Evolutionary conservation across 176 grass and related monocot genomes (phyloP).

Genomic region (Carex pumila): DNA sequence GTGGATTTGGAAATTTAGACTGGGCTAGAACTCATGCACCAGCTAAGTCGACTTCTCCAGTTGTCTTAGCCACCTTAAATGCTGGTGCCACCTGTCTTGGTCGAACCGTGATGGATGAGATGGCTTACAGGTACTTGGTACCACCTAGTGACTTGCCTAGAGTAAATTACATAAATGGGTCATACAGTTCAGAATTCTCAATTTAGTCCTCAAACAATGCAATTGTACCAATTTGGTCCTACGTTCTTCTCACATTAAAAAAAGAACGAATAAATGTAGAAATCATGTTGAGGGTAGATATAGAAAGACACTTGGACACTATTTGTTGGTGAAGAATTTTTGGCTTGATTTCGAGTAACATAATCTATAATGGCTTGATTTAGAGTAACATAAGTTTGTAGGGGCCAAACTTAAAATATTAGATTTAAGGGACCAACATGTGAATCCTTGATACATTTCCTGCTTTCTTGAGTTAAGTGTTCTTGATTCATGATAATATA

Average conservation of each 20-base stretch:
- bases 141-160: not conserved
- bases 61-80: slow-evolving; percentile 49
- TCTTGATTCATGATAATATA: not conserved
- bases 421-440: not conserved
- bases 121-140: slow-evolving; percentile 59
- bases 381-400: not conserved
- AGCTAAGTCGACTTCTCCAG: slow-evolving; percentile 50
- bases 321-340: not conserved
- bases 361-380: not conserved
- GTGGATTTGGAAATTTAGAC: slow-evolving; percentile 73
- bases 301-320: not conserved
- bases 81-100: slow-evolving; percentile 67
- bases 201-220: not conserved
- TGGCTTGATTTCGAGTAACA: not conserved
- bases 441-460: not conserved
- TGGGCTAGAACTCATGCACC: slow-evolving; percentile 59
- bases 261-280: not conserved
- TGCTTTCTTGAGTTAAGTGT: not conserved
- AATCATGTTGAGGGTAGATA: not conserved
- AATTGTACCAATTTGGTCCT: not conserved
- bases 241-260: not conserved
- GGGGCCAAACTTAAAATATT: not conserved
- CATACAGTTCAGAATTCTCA: not conserved
- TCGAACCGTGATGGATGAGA: slow-evolving; percentile 90
- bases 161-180: not conserved